Evolutionary conservation across 805 yeast species (phyloP), one percentile per base, ranked within the genome.

Genomic region (Dipodascus albidus): DNA sequence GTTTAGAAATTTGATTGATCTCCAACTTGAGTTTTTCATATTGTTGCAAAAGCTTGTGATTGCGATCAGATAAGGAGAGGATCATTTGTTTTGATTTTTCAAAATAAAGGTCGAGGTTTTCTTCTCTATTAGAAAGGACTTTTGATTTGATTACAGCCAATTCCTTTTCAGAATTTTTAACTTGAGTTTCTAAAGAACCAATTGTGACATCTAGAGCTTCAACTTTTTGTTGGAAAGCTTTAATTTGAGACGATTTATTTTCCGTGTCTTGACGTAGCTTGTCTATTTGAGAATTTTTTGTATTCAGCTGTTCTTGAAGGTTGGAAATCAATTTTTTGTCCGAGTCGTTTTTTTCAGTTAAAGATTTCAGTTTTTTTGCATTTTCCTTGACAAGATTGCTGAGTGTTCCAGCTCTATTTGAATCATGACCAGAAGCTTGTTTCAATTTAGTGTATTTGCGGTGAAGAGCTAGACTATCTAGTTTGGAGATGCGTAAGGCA

Each of bases 201-300:
- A 51, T 17, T 57, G 47, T n/a, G 14, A n/a, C 3, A 11, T 41
- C 19, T 3, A 33, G 24, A 53, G 52, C 50, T 53, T 57, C 53
- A 49, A 60, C 60, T 55, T 57, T 44, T 52, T 59, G 51, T 51
- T 51, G n/a, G 55, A 33, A 27, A 49, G 57, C 41, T 52, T 57
- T 21, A 52, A 53, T 44, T 52, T 59, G 50, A 51, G 65, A 57
- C 33, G 70, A 55, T 19, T 73, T 65, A 52, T 66, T 70, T 51
- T 69, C 68, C 14, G 64, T 66, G 1, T 70, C 73, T 42, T 65
- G 58, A 50, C 64, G 61, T 23, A 70, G 59, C 3, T 67, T 67
- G 9, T 66, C 64, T 50, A 64, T 70, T 17, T 74, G 59, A 2
- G 67, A 63, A 54, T 57, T 55, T 48, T 50, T 50, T 3, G 48